Evolutionary conservation across 2,329 filamentous ascomycete species (phyloP).

Genomic region (Ceratocystiopsis sp.): DNA sequence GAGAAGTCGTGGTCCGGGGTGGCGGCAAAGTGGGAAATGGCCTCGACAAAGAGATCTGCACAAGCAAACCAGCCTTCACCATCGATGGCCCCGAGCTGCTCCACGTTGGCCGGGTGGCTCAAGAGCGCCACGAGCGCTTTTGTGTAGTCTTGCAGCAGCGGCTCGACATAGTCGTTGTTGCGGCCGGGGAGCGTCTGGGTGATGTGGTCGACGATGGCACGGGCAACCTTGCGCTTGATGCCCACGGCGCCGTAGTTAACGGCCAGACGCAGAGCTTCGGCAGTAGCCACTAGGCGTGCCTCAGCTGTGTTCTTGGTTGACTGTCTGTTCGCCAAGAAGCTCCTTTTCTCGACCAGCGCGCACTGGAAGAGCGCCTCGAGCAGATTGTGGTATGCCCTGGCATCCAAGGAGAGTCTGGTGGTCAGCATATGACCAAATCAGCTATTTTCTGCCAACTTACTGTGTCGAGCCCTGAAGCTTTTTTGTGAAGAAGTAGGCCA

Average conservation of each 20-base stretch:
- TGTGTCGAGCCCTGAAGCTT: constrained; percentile 9
- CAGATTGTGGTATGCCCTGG: constrained; percentile 66
- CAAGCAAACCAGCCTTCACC: constrained; percentile 50
- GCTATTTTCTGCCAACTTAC: constrained; percentile 1
- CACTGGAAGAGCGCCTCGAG: constrained; percentile 66
- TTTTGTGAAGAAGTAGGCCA: constrained; percentile 10
- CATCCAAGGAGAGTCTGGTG: constrained; percentile 32
- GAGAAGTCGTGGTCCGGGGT: constrained; percentile 19
- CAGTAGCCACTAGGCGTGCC: constrained; percentile 48
- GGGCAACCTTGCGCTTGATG: constrained; percentile 61
- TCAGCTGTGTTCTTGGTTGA: constrained; percentile 28
- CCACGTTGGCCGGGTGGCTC: constrained; percentile 57
- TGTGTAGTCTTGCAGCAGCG: constrained; percentile 59
- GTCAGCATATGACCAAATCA: background rate
- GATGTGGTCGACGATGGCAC: constrained; percentile 66
- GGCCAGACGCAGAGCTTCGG: constrained; percentile 52
- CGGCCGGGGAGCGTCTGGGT: constrained; percentile 50
- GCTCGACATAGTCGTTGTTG: constrained; percentile 45
- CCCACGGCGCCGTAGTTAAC: constrained; percentile 51
- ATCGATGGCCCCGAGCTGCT: constrained; percentile 46
- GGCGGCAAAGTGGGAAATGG: constrained; percentile 37
- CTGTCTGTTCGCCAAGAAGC: constrained; percentile 37
- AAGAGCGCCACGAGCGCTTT: constrained; percentile 58
- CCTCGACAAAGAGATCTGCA: constrained; percentile 52
- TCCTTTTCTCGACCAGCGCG: constrained; percentile 48